Evolutionary conservation across 768 basidiomycete species (phyloP), one percentile per base, ranked within the genome.

Genomic region (Amanita pseudoporphyria): DNA sequence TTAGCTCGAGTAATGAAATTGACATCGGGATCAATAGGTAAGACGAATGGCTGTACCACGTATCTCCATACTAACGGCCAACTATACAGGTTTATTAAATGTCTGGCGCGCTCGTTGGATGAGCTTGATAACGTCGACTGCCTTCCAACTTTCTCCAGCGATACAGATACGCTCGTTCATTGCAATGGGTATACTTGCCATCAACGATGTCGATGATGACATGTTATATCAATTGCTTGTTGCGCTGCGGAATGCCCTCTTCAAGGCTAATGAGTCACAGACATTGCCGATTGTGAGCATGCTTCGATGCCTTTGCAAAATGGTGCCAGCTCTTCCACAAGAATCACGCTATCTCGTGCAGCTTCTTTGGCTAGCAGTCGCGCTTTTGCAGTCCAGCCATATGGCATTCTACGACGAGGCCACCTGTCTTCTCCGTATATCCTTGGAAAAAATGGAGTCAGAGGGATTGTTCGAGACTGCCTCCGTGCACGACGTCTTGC

Each of bases 31-130:
- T 79, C 80, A 2, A 75, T 68, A 62, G 89, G 92, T 93, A 52
- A 47, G 75, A 63, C 22, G 9, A 3, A n/a, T 6, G 16, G 3
- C 9, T 44, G 24, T 22, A 36, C 41, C 31, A 14, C 16, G n/a
- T 22, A 37, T 37, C 28, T 16, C 5, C 16, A 28, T 9, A 37
- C 42, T 58, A 40, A 53, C n/a, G 41, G 21, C 44, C 13, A 41
- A 48, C 18, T 48, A 18, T 18, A 24, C 35, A 88, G 88, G 83
- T 9, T 64, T 90, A 3, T 66, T 87, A 26, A 96, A 96, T 59
- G 78, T 87, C 3, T 96, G 93, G 93, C 78, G 86, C 52, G 89
- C 92, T 22, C 76, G 93, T 31, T 95, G 92, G 91, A 92, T 92
- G 85, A 82, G 88, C 36, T 63, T 96, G 51, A 80, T 91, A 12